Conservation (phyloP, 2,329 filamentous ascomycete species). For the Aspergillus pseudoterreus region DNA sequence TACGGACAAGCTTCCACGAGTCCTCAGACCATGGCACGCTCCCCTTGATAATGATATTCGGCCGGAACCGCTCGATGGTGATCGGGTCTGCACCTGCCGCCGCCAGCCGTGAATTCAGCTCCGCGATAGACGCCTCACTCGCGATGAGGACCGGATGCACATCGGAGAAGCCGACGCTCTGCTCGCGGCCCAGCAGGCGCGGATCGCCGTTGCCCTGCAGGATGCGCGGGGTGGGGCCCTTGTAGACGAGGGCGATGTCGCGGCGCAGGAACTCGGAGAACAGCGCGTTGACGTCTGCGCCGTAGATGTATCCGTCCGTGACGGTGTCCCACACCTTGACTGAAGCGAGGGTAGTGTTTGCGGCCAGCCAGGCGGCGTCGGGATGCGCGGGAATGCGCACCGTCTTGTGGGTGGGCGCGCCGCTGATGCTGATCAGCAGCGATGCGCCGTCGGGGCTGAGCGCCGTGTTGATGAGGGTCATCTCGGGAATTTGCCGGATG, state of each 20-base stretch:
- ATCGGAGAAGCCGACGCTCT: conserved; percentile 58
- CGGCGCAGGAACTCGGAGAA: conserved; percentile 57
- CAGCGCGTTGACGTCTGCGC: conserved; percentile 46
- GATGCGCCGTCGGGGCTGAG: conserved; percentile 44
- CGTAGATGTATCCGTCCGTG: conserved; percentile 57
- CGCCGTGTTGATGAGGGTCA: conserved; percentile 60
- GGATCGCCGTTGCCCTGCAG: conserved; percentile 55
- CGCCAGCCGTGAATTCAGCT: conserved; percentile 54
- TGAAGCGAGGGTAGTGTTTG: conserved; percentile 47
- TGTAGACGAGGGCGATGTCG: conserved; percentile 58
- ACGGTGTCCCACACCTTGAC: conserved; percentile 58
- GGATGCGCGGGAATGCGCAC: conserved; percentile 57
- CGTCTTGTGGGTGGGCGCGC: conserved; percentile 34
- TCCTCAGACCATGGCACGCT: conserved; percentile 59
- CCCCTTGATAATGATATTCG: conserved; percentile 60
- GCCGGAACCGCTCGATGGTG: conserved; percentile 60
- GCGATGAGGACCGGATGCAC: conserved; percentile 56
- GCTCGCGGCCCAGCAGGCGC: conserved; percentile 51
- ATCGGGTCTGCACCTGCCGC: conserved; percentile 44
- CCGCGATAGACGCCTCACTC: conserved; percentile 53
- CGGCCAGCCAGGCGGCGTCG: conserved; percentile 49
- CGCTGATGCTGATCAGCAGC: conserved; percentile 46
- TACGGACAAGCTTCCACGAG: conserved; percentile 57
- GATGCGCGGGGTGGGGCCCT: conserved; percentile 56
- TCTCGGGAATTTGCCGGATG: conserved; percentile 57